Evolutionary conservation across 2,329 filamentous ascomycete species (phyloP), one percentile per base, ranked within the genome.

Genomic region (Aspergillus tubingensis): DNA sequence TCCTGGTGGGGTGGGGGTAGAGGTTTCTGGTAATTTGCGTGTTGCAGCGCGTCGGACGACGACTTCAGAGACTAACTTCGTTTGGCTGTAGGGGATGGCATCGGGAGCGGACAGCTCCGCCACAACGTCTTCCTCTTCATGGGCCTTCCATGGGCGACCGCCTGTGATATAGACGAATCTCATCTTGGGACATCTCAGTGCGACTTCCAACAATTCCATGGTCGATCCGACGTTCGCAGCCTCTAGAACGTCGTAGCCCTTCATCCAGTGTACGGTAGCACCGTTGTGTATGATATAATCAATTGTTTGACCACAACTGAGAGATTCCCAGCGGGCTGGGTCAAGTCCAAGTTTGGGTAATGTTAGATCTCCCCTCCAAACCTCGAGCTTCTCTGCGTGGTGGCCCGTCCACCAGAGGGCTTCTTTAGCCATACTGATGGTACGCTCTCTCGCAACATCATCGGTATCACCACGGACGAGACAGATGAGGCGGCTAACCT

Each of bases 331-430:
- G 41, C 54, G 61, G 10, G 10, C 43, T 6, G 55, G 19, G 25
- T 53, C 41, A 10, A 63, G 52, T 2, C 61, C 61, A 3, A 63
- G 58, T 6, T 32, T 50, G 8, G 58, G 58, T 47, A 50, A 27
- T 8, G 68, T 57, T 6, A 70, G 58, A 54, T 69, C 63, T 2
- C 67, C 67, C 8, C 51, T 25, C 67, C 68, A 69, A 8, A 61
- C 61, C n/a, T 69, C 67, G 4, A 68, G 41, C 38, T 65, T 67
- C 13, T 27, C 36, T 15, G 52, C 13, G 30, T 61, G 63, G 25
- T 59, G 39, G 11, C 61, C 47, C 0, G 44, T 36, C 66, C 67
- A 69, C 67, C 68, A 69, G n/a, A 60, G 61, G 1, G 60, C 62
- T 8, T 51, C 47, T n/a, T 60, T 55, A 2, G 66, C 65, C 3